Evolutionary conservation across 202 grass and related monocot genomes (phyloP).

Genomic region (Hordeum pubiflorum): DNA sequence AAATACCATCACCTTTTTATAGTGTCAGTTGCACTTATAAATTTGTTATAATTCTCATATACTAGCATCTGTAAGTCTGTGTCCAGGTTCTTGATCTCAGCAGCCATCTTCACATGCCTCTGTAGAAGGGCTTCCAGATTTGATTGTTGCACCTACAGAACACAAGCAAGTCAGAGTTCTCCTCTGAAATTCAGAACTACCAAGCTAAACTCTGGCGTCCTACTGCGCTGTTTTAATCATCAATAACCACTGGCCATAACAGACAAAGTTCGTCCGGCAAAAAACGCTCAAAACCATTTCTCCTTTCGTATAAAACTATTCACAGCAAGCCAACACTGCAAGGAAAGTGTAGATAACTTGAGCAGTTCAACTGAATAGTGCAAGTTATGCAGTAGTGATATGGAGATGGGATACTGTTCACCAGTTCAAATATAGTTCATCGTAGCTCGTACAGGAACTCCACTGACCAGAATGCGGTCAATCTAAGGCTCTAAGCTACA

Average conservation of each 20-base stretch:
- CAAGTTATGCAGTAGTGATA: conserved; percentile 4
- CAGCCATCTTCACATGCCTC: conserved; percentile 92
- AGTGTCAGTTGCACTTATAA: conserved; percentile 94
- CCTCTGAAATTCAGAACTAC: conserved; percentile 12
- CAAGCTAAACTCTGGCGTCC: conserved; percentile 10
- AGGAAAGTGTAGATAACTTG: not conserved
- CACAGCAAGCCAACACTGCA: not conserved
- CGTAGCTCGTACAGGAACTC: not conserved
- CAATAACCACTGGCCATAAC: conserved; percentile 16
- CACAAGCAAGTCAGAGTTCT: not conserved
- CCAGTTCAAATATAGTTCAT: not conserved
- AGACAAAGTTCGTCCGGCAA: conserved; percentile 5
- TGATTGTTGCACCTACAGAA: conserved; percentile 80
- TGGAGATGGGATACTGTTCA: conserved; percentile 8
- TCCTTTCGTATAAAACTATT: not conserved
- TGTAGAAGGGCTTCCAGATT: conserved; percentile 88
- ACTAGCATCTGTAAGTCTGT: conserved; percentile 99
- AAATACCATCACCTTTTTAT: conserved; percentile 68
- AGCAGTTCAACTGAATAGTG: not conserved
- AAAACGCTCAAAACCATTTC: conserved; percentile 13
- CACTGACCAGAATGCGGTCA: conserved; percentile 5
- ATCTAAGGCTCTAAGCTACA: not conserved
- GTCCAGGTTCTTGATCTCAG: conserved; percentile 99
- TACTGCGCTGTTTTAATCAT: not conserved
- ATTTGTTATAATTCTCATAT: conserved; percentile 99